Conservation (phyloP, 2,329 filamentous ascomycete species). For the Trichoderma afroharzianum region DNA sequence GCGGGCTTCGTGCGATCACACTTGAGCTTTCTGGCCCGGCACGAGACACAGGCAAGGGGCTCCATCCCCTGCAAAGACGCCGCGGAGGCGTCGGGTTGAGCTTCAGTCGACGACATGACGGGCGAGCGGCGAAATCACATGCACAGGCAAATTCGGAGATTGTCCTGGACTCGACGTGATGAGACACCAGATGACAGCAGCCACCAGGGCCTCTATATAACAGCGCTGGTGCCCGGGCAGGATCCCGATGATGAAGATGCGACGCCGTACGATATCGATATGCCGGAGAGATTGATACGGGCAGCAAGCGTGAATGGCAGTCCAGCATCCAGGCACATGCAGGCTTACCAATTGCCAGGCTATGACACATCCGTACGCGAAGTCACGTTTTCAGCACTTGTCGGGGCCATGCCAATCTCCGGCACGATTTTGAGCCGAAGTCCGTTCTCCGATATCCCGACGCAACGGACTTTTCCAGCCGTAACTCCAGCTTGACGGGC, state of each 20-base stretch:
- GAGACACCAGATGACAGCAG: not conserved
- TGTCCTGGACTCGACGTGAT: not conserved
- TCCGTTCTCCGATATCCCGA: not conserved
- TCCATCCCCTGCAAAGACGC: constrained; percentile 29
- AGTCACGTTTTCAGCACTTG: constrained; percentile 15
- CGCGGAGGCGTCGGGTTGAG: constrained; percentile 5
- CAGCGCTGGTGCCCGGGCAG: not conserved
- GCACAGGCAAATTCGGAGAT: not conserved
- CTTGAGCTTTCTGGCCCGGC: constrained; percentile 78
- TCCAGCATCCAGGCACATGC: not conserved
- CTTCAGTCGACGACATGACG: constrained; percentile 15
- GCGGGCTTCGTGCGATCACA: constrained; percentile 79
- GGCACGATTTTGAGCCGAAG: constrained; percentile 8
- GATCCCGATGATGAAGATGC: not conserved
- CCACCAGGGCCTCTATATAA: constrained; percentile 5
- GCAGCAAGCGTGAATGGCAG: not conserved
- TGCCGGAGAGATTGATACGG: not conserved
- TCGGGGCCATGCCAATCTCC: not conserved
- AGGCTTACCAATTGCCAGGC: constrained; percentile 3
- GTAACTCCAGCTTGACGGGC: not conserved
- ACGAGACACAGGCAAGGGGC: constrained; percentile 75
- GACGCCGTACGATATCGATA: not conserved
- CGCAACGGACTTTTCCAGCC: not conserved
- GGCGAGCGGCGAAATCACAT: not conserved
- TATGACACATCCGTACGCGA: constrained; percentile 7